Percentiles rank a stretch among this genome's conserved stretches.
Conservation (phyloP, 2,329 filamentous ascomycete species). For the Amphichorda felina region DNA sequence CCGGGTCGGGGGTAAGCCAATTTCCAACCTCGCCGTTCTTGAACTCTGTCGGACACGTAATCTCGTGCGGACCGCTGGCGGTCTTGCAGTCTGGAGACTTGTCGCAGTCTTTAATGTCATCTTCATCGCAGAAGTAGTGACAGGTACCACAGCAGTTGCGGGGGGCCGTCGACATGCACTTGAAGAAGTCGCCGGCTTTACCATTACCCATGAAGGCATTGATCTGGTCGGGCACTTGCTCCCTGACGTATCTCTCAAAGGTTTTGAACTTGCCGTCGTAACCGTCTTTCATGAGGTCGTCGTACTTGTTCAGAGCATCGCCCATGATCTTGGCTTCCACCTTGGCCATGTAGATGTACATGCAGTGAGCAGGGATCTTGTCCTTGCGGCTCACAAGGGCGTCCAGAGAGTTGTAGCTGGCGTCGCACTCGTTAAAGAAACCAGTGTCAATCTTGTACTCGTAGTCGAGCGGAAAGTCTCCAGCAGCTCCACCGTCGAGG, state of each 20-base stretch:
- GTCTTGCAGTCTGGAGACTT: not conserved
- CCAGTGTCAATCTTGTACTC: not conserved
- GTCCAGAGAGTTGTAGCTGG: not conserved
- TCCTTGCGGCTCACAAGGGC: constrained; percentile 2
- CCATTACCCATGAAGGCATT: constrained; percentile 6
- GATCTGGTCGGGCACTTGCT: constrained; percentile 4
- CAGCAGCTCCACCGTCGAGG: not conserved
- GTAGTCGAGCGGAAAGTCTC: not conserved
- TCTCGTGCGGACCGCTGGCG: constrained; percentile 1
- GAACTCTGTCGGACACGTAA: constrained; percentile 1
- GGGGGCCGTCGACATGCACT: constrained; percentile 3
- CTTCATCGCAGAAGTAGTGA: not conserved
- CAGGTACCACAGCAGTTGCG: constrained; percentile 4
- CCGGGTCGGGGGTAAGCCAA: not conserved
- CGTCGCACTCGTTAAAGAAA: not conserved
- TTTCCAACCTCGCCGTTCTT: not conserved
- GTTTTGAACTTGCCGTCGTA: constrained; percentile 8
- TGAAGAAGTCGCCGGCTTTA: constrained; percentile 6
- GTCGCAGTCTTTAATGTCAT: not conserved
- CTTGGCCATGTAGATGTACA: constrained; percentile 3
- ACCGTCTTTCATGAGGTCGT: constrained; percentile 5
- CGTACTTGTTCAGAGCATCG: constrained; percentile 5
- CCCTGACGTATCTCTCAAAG: constrained; percentile 5
- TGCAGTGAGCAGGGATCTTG: constrained; percentile 3
- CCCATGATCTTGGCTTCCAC: constrained; percentile 3